Conservation (phyloP, 2,329 filamentous ascomycete species). For the Niveomyces coronatus region DNA sequence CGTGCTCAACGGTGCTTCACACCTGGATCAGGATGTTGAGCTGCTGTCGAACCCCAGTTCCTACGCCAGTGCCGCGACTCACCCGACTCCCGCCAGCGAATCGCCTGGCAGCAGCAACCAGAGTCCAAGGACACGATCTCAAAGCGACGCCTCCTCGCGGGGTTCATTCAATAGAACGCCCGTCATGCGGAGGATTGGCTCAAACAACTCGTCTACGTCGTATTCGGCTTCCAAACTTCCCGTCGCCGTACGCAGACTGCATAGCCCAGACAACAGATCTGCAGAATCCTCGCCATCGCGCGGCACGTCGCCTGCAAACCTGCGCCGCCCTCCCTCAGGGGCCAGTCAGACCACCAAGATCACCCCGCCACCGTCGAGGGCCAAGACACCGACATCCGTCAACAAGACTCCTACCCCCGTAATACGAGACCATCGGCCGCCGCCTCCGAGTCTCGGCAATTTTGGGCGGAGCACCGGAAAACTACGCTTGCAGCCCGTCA, state of each 20-base stretch:
- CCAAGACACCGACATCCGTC: constrained; percentile 31
- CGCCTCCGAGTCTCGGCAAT: constrained; percentile 31
- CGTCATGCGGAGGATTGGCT: constrained; percentile 21
- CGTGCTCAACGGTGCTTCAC: constrained; percentile 42
- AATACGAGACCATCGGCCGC: constrained; percentile 26
- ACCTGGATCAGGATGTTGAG: constrained; percentile 41
- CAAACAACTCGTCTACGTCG: constrained; percentile 15
- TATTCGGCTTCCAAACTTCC: constrained; percentile 33
- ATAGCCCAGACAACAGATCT: constrained; percentile 31
- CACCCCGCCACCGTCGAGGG: constrained; percentile 25
- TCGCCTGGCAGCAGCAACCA: constrained; percentile 16
- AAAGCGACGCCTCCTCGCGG: constrained; percentile 47
- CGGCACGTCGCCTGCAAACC: constrained; percentile 43
- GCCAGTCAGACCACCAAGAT: constrained; percentile 27
- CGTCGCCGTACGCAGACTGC: constrained; percentile 34
- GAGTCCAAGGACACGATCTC: constrained; percentile 37
- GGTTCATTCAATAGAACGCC: constrained; percentile 19
- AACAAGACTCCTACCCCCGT: constrained; percentile 34
- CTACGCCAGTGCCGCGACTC: constrained; percentile 36
- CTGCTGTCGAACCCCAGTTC: constrained; percentile 57
- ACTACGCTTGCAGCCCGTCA: constrained; percentile 63
- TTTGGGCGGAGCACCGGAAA: constrained; percentile 41
- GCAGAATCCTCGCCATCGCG: constrained; percentile 42
- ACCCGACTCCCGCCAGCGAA: constrained; percentile 14
- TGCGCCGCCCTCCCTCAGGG: constrained; percentile 32